These are phyloP conservation scores for Dryadomyces sulphureus DNA, from an alignment of 2,329 filamentous ascomycete species.

Conservation along the genomic window DNA sequence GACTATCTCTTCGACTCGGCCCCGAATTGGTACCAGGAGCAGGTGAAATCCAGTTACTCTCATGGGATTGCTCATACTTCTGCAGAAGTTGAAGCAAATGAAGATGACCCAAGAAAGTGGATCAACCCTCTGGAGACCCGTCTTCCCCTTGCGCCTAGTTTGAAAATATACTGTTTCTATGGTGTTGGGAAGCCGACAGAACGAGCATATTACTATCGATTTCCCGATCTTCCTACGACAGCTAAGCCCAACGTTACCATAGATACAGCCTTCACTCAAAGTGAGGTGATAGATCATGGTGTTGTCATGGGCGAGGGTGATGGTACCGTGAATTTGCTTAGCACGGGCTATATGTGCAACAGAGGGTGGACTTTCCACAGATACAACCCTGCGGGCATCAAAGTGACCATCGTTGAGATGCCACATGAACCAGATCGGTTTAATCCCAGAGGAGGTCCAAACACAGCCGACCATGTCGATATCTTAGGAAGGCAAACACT, in stretches of 20 bases:
- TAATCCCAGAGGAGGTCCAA: slow-evolving; percentile 59
- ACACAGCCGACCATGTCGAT: slow-evolving; percentile 83
- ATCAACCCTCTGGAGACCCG: slow-evolving; percentile 86
- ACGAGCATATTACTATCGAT: slow-evolving; percentile 77
- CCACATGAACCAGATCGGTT: slow-evolving; percentile 89
- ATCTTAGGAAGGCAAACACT: slow-evolving; percentile 79
- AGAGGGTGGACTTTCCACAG: slow-evolving; percentile 87
- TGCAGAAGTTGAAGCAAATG: slow-evolving; percentile 68
- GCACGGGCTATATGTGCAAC: slow-evolving; percentile 90
- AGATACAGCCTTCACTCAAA: slow-evolving; percentile 46
- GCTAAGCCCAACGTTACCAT: slow-evolving; percentile 61
- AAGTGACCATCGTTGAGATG: slow-evolving; percentile 87
- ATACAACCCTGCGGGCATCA: slow-evolving; percentile 75
- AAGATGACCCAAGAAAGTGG: slow-evolving; percentile 70
- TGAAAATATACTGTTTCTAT: slow-evolving; percentile 98
- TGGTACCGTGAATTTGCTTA: slow-evolving; percentile 87
- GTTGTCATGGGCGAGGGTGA: slow-evolving; percentile 95
- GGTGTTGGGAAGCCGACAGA: slow-evolving; percentile 89
- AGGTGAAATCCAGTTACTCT: slow-evolving; percentile 64
- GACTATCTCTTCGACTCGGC: slow-evolving; percentile 63
- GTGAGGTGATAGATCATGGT: slow-evolving; percentile 56
- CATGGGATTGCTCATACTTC: slow-evolving; percentile 72
- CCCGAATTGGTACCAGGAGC: slow-evolving; percentile 72
- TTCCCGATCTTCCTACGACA: slow-evolving; percentile 46
- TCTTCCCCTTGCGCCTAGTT: slow-evolving; percentile 68